Base-by-base conservation (phyloP, 306 rosid species). In the Begonia fuchsioides region DNA sequence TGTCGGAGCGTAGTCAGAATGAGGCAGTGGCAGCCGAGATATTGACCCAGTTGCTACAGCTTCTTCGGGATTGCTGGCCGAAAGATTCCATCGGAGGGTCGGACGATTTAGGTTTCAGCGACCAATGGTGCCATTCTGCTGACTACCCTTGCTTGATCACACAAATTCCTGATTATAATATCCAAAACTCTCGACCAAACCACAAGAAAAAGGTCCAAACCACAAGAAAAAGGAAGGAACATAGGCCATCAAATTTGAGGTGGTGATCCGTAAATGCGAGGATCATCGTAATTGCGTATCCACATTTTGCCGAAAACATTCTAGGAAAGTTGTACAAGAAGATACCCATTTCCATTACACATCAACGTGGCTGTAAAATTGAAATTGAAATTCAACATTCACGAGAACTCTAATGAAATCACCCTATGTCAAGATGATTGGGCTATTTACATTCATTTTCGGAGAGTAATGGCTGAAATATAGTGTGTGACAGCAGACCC, bases 21-120 rank as follows among this genome's bases (percentile, higher is more conserved):
- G 92, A 84, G 9, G 95, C 92, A 50, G 97, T 75, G 76, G 79
- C 82, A 54, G 95, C 82, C 13, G 95, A 92, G 2, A 77, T 84
- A 38, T 44, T 90, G 63, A 84, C 85, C 50, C 94, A 90, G 74
- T 63, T 90, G 51, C 55, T 90, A 17, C 62, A 90, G 84, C 94
- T 81, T 63, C 93, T 90, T 61, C 78, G 93, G 79, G 95, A 90
- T 75, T 90, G 95, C 74, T 90, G 97, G 97, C 97, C 97, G 11
- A 76, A 74, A 47, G 76, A 81, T 60, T 81, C 93, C 15, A 46
- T 81, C 17, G 87, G 79, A 52, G 80, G 81, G 60, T 90, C 93
- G 6, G 90, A 90, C 46, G 97, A 81, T 56, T 90, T n/a, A n/a
- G n/a, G n/a, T n/a, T n/a, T n/a, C n/a, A n/a, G n/a, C n/a, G n/a